Evolutionary conservation across 768 basidiomycete species (phyloP), one percentile per base, ranked within the genome.

Genomic region (Mycena maculata): DNA sequence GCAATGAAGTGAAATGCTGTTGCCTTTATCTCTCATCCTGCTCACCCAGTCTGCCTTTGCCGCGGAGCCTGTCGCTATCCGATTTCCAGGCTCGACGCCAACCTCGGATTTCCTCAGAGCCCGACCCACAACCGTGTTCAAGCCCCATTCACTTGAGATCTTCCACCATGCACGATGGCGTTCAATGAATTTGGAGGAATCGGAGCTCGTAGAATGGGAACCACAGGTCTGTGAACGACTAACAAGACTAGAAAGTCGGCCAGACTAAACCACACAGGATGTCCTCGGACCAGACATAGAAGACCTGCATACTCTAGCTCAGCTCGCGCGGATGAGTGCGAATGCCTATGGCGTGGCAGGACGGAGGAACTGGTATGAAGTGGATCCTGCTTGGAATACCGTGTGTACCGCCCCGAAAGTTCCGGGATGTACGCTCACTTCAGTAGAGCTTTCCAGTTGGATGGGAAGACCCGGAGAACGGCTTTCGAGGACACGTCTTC

Each of bases 401-500:
- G 86, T 80, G 74, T 69, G 79, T 57, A 63, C 31, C 63, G 15
- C 25, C 11, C 58, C 54, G 8, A 20, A 57, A 16, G 33, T 13
- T 20, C 50, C 3, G 63, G 67, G 33, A 25, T 41, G n/a, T 67
- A 20, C 71, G 31, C 52, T 63, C 16, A 60, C 33, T 39, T 20
- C 48, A 28, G 20, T 70, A 94, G 92, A 92, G 90, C 72, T 92
- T 92, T 73, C 92, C 92, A 7, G 89, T 92, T 68, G 92, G 93
- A 6, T 93, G 90, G 90, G 90, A 92, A 68, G 84, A 86, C 48
- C 68, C 72, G 30, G 79, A 84, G 16, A 85, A 93, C 69, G 95
- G 95, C 5, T 92, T 99, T 72, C 87, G 96, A 56, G 97, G 96
- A 7, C 95, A 96, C 74, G 91, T 97, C 52, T 97, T 97, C 73